A percentile compares a stretch with the other conserved stretches of the same genome.
Evolutionary conservation across 2,329 filamentous ascomycete species (phyloP).

Genomic region (Apiospora marii): DNA sequence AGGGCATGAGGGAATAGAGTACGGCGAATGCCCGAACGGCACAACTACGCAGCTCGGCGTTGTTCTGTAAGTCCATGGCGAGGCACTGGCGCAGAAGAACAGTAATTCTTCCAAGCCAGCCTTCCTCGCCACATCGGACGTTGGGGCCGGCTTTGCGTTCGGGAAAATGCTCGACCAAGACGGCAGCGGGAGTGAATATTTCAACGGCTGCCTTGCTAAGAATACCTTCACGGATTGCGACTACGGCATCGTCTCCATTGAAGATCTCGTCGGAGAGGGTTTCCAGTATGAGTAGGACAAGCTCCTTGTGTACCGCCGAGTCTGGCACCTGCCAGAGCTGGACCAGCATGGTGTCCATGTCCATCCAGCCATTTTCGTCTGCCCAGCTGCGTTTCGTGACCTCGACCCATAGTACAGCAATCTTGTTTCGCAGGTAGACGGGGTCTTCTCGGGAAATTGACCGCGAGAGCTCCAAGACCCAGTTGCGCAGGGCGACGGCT

Average conservation of each 20-base stretch:
- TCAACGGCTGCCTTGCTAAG: constrained; percentile 92
- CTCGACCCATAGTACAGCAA: constrained; percentile 93
- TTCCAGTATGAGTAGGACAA: constrained; percentile 89
- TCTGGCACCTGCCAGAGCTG: constrained; percentile 79
- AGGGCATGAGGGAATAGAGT: constrained; percentile 80
- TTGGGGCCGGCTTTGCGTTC: constrained; percentile 72
- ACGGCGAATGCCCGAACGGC: constrained; percentile 80
- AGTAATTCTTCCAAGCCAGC: constrained; percentile 84
- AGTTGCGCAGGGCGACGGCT: constrained; percentile 72
- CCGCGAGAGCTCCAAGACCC: constrained; percentile 81
- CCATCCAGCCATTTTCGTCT: constrained; percentile 74
- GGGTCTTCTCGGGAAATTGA: constrained; percentile 76
- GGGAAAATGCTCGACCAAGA: constrained; percentile 79
- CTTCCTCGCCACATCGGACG: constrained; percentile 80
- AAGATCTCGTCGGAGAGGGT: constrained; percentile 95
- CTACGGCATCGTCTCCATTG: constrained; percentile 86
- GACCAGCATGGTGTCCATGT: constrained; percentile 88
- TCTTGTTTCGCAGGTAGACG: constrained; percentile 88
- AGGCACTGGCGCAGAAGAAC: constrained; percentile 78
- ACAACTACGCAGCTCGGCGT: constrained; percentile 72
- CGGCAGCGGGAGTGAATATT: constrained; percentile 82
- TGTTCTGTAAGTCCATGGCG: constrained; percentile 68
- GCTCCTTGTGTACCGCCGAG: constrained; percentile 74
- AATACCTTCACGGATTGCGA: constrained; percentile 81
- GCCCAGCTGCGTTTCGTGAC: constrained; percentile 93